A percentile compares a stretch with the other conserved stretches of the same genome.
These are phyloP conservation scores for Didymella glomerata DNA, from an alignment of 2,329 filamentous ascomycete species.

Conservation along the genomic window DNA sequence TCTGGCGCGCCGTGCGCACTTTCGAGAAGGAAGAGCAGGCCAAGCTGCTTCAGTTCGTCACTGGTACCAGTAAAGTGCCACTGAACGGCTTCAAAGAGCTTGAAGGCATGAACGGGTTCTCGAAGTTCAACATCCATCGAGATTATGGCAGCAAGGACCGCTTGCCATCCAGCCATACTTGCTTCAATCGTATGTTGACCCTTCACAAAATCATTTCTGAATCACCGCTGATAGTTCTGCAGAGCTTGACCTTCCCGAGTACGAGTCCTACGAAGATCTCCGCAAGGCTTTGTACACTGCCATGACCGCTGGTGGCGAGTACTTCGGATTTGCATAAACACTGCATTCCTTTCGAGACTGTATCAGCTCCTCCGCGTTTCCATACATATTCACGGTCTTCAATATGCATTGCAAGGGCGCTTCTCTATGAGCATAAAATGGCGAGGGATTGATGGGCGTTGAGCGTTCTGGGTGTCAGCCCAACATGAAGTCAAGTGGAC, in stretches of 20 bases:
- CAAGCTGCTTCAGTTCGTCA: slow-evolving; percentile 97
- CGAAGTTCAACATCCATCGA: slow-evolving; percentile 97
- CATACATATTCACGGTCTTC: slow-evolving; percentile 28
- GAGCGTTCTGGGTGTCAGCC: slow-evolving; percentile 6
- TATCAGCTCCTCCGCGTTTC: slow-evolving; percentile 15
- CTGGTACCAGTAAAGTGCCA: slow-evolving; percentile 96
- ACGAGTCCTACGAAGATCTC: slow-evolving; percentile 92
- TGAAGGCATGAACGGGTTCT: slow-evolving; percentile 98
- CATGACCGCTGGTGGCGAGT: slow-evolving; percentile 97
- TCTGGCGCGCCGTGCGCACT: slow-evolving; percentile 96
- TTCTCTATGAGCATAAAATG: slow-evolving; percentile 35
- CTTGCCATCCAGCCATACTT: slow-evolving; percentile 95
- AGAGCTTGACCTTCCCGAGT: slow-evolving; percentile 98
- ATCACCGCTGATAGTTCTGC: slow-evolving; percentile 50
- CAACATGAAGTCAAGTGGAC: slow-evolving; percentile 18
- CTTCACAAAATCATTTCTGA: not conserved
- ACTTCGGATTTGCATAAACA: slow-evolving; percentile 90
- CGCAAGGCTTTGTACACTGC: slow-evolving; percentile 90
- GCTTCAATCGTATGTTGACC: slow-evolving; percentile 90
- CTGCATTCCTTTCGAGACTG: slow-evolving; percentile 4
- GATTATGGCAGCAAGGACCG: slow-evolving; percentile 97
- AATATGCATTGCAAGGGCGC: slow-evolving; percentile 46
- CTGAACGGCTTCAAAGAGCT: slow-evolving; percentile 99
- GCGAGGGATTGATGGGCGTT: slow-evolving; percentile 12
- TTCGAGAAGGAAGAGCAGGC: slow-evolving; percentile 99